These are phyloP conservation scores for Anthracocystis panici-leucophaei DNA, from an alignment of 1,284 basidiomycete genomes.

Conservation along the genomic window DNA sequence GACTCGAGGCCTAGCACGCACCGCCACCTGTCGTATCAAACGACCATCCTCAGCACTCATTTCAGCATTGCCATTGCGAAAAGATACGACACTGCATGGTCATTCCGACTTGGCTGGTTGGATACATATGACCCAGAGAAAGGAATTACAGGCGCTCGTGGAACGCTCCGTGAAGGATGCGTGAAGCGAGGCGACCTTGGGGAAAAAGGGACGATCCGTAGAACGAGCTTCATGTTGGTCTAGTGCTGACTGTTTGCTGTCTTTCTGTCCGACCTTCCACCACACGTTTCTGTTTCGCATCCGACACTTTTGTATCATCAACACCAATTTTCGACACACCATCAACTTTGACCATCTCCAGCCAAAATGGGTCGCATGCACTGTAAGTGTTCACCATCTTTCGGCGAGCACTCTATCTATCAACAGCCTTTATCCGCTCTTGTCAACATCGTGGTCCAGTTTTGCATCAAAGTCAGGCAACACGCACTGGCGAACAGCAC, in stretches of 20 bases:
- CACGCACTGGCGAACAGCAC: neutral
- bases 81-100: conserved; percentile 13
- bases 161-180: conserved; percentile 39
- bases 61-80: neutral
- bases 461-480: neutral
- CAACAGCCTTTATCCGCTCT: conserved; percentile 2
- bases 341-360: conserved; percentile 29
- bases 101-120: conserved; percentile 2
- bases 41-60: neutral
- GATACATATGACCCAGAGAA: neutral
- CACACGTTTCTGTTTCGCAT: conserved; percentile 12
- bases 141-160: conserved; percentile 16
- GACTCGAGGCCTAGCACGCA: neutral
- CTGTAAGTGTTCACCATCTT: conserved; percentile 47
- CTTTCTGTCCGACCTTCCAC: conserved; percentile 45
- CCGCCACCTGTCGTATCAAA: neutral
- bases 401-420: conserved; percentile 24
- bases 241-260: conserved; percentile 62
- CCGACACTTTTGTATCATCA: conserved; percentile 4
- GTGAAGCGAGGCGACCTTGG: conserved; percentile 28
- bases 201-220: conserved; percentile 26
- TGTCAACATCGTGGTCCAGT: conserved; percentile 9
- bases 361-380: conserved; percentile 70
- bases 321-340: conserved; percentile 8
- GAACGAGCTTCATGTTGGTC: conserved; percentile 58